A percentile compares a stretch with the other conserved stretches of the same genome.
Conservation (phyloP, 768 basidiomycete genomes). For the Amanita subjunquillea region DNA sequence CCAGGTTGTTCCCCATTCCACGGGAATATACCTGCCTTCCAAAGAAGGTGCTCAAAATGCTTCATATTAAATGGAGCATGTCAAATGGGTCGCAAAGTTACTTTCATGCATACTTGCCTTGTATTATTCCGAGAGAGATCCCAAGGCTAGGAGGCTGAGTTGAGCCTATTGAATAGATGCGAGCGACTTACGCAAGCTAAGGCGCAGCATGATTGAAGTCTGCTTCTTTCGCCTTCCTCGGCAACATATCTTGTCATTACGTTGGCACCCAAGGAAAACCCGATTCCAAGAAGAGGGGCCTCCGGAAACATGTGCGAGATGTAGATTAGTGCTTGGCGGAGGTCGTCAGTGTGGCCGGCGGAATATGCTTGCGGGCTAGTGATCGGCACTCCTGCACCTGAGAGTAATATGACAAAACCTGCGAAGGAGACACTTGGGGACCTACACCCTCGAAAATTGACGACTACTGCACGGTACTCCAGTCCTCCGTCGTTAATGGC, state of each 20-base stretch:
- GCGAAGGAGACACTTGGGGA: slow-evolving; percentile 11
- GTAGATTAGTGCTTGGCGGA: slow-evolving; percentile 72
- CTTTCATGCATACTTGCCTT: slow-evolving; percentile 24
- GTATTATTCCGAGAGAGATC: slow-evolving; percentile 38
- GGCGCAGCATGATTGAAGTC: slow-evolving; percentile 55
- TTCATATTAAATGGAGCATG: slow-evolving; percentile 13
- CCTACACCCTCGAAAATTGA: slow-evolving; percentile 90
- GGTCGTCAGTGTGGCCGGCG: slow-evolving; percentile 84
- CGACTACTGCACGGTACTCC: slow-evolving; percentile 82
- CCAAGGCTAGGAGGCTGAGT: slow-evolving; percentile 34
- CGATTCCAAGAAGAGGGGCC: slow-evolving; percentile 77
- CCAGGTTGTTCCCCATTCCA: slow-evolving; percentile 70
- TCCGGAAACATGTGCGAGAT: slow-evolving; percentile 62
- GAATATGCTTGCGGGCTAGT: slow-evolving; percentile 81
- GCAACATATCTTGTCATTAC: slow-evolving; percentile 85
- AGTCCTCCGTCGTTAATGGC: slow-evolving; percentile 73
- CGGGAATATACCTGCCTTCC: slow-evolving; percentile 62
- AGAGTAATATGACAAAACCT: slow-evolving; percentile 7
- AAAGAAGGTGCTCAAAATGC: slow-evolving; percentile 44
- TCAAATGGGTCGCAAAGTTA: not conserved
- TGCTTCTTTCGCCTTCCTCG: slow-evolving; percentile 61
- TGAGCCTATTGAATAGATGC: slow-evolving; percentile 11
- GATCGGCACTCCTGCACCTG: slow-evolving; percentile 79
- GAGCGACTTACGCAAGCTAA: slow-evolving; percentile 58
- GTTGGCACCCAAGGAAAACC: slow-evolving; percentile 92